Percentiles rank a stretch among this genome's conserved stretches.
phyloP scores from a whole-genome alignment of 306 rosid species.

The Trifolium subterraneum region DNA sequence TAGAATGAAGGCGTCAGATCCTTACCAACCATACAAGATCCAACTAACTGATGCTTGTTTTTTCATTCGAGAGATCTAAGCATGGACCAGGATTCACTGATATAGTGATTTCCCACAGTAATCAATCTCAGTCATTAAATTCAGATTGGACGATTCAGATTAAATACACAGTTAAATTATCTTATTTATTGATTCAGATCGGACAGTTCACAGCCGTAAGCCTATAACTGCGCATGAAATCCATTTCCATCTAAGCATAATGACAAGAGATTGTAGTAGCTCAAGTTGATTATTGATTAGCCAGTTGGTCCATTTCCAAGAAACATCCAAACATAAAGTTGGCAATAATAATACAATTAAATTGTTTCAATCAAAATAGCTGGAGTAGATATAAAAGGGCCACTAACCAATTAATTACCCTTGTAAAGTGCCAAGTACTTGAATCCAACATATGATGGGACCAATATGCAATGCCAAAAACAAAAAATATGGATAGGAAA shows the following conservation, averaged over 20 bases:
- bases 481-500: not conserved
- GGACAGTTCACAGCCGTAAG: too few relatives aligned
- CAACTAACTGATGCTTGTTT: not conserved
- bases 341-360: constrained; percentile 54
- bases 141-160: too few relatives aligned
- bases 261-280: constrained; percentile 38
- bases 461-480: constrained; percentile 37
- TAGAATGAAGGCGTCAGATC: too few relatives aligned
- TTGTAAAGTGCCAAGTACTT: constrained; percentile 37
- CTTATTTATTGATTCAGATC: too few relatives aligned
- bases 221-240: too few relatives aligned
- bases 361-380: constrained; percentile 51
- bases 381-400: constrained; percentile 39
- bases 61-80: constrained; percentile 16
- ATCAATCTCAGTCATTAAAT: too few relatives aligned
- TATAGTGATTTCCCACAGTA: too few relatives aligned
- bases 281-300: constrained; percentile 35
- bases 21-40: too few relatives aligned
- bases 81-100: too few relatives aligned
- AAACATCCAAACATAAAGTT: constrained; percentile 47
- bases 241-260: too few relatives aligned
- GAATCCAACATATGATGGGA: constrained; percentile 39
- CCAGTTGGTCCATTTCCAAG: constrained; percentile 43
- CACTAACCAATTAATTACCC: constrained; percentile 50
- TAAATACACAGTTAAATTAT: too few relatives aligned